These are phyloP conservation scores for Halteria grandinella DNA, from an alignment of 73 alveolate species.

Conservation along the genomic window DNA sequence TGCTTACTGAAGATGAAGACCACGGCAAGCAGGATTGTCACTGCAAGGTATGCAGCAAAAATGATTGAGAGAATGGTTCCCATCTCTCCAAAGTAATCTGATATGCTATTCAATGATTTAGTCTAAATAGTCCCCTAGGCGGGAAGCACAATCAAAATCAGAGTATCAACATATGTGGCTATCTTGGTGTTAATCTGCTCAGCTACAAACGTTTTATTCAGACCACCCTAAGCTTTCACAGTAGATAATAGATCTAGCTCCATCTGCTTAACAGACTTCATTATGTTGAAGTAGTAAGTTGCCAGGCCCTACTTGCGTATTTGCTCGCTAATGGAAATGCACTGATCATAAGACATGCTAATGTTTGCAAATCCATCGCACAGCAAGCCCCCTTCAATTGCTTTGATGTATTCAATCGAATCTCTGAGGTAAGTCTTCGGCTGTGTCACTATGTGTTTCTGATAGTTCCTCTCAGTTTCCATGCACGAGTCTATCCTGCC, in stretches of 20 bases:
- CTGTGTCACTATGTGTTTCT: not conserved
- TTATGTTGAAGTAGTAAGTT: too few species aligned
- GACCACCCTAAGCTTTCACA: too few species aligned
- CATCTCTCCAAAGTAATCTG: not conserved
- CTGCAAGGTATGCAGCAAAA: not conserved
- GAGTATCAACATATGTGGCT: not conserved
- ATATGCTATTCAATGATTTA: not conserved
- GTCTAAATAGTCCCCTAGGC: too few species aligned
- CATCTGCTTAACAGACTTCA: too few species aligned
- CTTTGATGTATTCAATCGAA: not conserved
- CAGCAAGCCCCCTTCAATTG: too few species aligned
- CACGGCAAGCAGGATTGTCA: constrained; percentile 8
- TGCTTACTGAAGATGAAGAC: constrained; percentile 35
- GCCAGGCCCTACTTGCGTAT: too few species aligned
- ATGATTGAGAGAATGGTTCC: constrained; percentile 6
- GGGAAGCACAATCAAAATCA: too few species aligned
- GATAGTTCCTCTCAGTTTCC: constrained; percentile 1
- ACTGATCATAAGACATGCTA: too few species aligned
- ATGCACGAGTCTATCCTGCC: not conserved
- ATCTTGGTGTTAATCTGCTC: not conserved
- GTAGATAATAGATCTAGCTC: too few species aligned
- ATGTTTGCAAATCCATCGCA: too few species aligned
- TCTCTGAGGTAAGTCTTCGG: not conserved
- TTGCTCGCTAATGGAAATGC: too few species aligned
- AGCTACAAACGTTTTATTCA: too few species aligned